Conservation (phyloP, 2,329 filamentous ascomycete species). For the Curvularia hawaiiensis region DNA sequence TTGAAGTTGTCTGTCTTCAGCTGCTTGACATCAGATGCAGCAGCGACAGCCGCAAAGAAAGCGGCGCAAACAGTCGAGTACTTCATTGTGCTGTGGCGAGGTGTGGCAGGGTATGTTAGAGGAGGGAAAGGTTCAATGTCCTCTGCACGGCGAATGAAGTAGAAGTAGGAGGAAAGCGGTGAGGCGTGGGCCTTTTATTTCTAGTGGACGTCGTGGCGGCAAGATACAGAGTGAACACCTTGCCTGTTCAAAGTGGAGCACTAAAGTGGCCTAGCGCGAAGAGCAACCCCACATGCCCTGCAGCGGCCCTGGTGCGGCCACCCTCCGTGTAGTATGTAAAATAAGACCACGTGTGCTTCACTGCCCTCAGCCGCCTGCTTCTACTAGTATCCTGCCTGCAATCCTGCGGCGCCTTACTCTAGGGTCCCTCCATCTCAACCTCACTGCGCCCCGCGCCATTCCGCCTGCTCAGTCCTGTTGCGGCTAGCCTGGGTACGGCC, state of each 20-base stretch:
- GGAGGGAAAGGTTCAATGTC: conserved; percentile 11
- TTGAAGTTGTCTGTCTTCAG: conserved; percentile 88
- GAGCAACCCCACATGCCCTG: conserved; percentile 2
- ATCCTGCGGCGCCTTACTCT: conserved; percentile 3
- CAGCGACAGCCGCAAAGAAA: conserved; percentile 62
- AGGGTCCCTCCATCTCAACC: conserved; percentile 1
- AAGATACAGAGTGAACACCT: conserved; percentile 11
- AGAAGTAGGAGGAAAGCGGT: conserved; percentile 23
- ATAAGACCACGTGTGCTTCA: conserved; percentile 33
- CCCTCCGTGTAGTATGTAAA: conserved; percentile 7
- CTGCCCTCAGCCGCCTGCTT: conserved; percentile 14
- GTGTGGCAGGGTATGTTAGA: conserved; percentile 13
- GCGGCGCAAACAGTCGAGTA: conserved; percentile 47
- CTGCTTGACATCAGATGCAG: conserved; percentile 79
- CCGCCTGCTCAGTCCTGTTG: conserved; percentile 9
- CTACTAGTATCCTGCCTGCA: conserved; percentile 2
- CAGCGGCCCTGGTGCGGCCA: conserved; percentile 13
- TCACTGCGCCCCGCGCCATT: not conserved
- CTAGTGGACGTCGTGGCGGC: conserved; percentile 29
- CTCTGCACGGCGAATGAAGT: conserved; percentile 27
- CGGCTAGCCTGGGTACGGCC: conserved; percentile 23
- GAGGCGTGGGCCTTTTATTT: conserved; percentile 29
- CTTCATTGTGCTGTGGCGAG: conserved; percentile 37
- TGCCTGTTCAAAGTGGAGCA: conserved; percentile 8
- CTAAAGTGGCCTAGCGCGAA: conserved; percentile 9